Evolutionary conservation across 306 rosid species (phyloP).

Genomic region (Inga oerstediana): DNA sequence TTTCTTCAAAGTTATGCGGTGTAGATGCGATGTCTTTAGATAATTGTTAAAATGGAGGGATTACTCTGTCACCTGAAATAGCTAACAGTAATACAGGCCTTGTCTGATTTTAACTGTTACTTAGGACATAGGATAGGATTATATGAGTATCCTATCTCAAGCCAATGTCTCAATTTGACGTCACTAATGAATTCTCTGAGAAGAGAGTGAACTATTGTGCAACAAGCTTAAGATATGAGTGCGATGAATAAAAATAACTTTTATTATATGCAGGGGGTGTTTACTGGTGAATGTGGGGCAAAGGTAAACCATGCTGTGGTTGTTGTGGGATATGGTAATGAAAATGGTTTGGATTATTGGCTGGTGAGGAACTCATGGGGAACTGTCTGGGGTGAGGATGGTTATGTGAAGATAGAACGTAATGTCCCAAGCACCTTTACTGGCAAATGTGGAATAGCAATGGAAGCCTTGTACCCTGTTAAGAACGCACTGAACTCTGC

Average conservation of each 20-base stretch:
- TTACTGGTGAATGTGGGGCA: conserved; percentile 77
- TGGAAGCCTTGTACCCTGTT: conserved; percentile 82
- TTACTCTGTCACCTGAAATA: background rate
- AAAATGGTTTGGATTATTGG: conserved; percentile 87
- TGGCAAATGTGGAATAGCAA: conserved; percentile 86
- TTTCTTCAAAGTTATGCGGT: background rate
- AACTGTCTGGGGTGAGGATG: conserved; percentile 79
- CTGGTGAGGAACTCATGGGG: conserved; percentile 99
- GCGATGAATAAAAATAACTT: background rate
- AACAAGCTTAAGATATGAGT: background rate
- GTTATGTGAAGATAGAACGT: conserved; percentile 80
- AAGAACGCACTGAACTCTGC: conserved; percentile 50
- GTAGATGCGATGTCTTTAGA: background rate
- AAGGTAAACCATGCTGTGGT: conserved; percentile 84
- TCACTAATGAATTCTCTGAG: background rate
- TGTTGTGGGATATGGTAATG: conserved; percentile 81
- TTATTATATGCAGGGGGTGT: conserved; percentile 63
- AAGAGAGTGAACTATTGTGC: background rate
- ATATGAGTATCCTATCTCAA: background rate
- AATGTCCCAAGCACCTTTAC: conserved; percentile 36
- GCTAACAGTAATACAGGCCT: background rate
- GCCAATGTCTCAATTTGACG: background rate
- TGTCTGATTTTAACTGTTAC: background rate
- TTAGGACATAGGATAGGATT: background rate
- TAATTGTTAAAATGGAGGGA: background rate